A percentile compares a stretch with the other conserved stretches of the same genome.
Conservation (phyloP, 306 rosid species). For the apple (Malus domestica) region ASM211411v1 NC_041794.1:37081501-37082000, state of each 20-base stretch:
- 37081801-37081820: constrained; percentile 94
- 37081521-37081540: constrained; percentile 92
- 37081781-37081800: constrained; percentile 91
- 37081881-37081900: neutral
- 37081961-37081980: neutral
- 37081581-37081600: neutral
- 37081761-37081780: constrained; percentile 70
- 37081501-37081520: constrained; percentile 69
- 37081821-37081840: constrained; percentile 47
- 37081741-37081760: constrained; percentile 67
- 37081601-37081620: neutral
- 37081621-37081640: neutral
- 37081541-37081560: constrained; percentile 56
- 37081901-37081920: neutral
- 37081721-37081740: constrained; percentile 94
- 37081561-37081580: constrained; percentile 56
- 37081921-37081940: neutral
- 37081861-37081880: neutral
- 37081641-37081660: neutral
- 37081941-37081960: constrained; percentile 8
- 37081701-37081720: constrained; percentile 94
- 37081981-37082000: neutral
- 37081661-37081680: constrained; percentile 8
- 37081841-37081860: neutral
- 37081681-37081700: constrained; percentile 82